Conservation (phyloP, 192 early-diverging fungal genomes). For the Coemansia sp. region DNA sequence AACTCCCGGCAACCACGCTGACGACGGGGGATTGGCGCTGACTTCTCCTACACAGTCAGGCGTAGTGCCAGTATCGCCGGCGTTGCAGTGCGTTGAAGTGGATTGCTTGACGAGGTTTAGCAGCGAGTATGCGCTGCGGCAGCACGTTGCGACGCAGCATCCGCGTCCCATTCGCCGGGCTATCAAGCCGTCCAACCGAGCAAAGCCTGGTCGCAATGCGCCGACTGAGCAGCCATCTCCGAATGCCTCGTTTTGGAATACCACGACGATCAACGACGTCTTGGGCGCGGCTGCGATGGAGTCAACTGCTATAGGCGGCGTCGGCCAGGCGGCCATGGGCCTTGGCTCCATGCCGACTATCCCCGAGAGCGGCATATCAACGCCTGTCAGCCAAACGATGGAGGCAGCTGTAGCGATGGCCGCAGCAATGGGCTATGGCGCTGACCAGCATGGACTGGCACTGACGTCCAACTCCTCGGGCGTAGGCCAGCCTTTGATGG, state of each 20-base stretch:
- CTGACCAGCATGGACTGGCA: background rate
- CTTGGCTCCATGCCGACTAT: conserved; percentile 30
- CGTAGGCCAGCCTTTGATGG: background rate
- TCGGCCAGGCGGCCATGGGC: background rate
- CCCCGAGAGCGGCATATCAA: conserved; percentile 15
- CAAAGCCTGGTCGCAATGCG: conserved; percentile 10
- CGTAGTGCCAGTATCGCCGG: background rate
- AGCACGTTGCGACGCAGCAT: conserved; percentile 36
- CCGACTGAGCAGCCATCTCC: conserved; percentile 2
- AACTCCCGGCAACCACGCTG: background rate
- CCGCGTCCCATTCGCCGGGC: conserved; percentile 51
- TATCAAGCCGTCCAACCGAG: conserved; percentile 40
- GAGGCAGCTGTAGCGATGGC: conserved; percentile 6
- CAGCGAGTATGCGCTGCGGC: conserved; percentile 32
- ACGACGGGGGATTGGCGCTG: background rate
- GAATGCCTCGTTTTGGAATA: conserved; percentile 25
- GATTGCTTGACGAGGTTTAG: conserved; percentile 35
- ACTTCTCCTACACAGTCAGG: background rate
- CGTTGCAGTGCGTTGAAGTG: conserved; percentile 44
- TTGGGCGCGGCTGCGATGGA: conserved; percentile 12
- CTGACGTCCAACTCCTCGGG: background rate
- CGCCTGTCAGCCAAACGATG: background rate
- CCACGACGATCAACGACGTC: conserved; percentile 24
- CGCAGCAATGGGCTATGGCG: conserved; percentile 9
- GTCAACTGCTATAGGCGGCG: background rate